Evolutionary conservation across 345 rosid species (phyloP), one percentile per base, ranked within the genome.

Genomic region (Kandelia obovata): DNA sequence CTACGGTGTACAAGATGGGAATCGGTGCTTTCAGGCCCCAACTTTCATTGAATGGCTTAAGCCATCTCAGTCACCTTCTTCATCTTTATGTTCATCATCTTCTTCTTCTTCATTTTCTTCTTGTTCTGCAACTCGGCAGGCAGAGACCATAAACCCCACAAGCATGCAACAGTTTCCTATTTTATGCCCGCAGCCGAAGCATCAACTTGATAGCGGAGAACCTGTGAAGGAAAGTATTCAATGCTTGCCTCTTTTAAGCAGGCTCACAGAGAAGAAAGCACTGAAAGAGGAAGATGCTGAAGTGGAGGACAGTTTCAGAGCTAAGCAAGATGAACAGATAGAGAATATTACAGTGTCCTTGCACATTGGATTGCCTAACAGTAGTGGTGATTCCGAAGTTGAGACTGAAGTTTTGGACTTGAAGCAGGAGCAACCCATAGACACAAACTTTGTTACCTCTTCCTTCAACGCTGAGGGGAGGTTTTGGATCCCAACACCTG

Each of bases 11-110:
- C 76, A 72, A 23, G 82, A 77, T 34, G 70, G 64, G 19, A 72
- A 65, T 70, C 28, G 67, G 0, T 70, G 82, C 71, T 76, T 70
- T 30, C 80, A 80, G 79, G 53, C 89, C 66, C 81, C 84, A 60
- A 79, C 82, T 68, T 89, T 89, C 83, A 87, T 89, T 75, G 96
- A 89, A 84, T 89, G 96, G 96, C 92, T 89, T 35, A 89, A 89
- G 73, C 92, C 96, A 46, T 70, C 87, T 57, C 39, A 83, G 0
- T 43, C 69, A 17, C 34, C 79, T 4, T 53, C 73, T 7, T 63
- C 77, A 9, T 62, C 79, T 1, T 55, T 27, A 3, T 66, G 76
- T 0, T 32, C 83, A 1, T 66, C 79, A 17, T 71, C 73, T 0
- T 75, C 84, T 1, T 70, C 83, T 23, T 73, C 76, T 64, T 65